Base-by-base conservation (phyloP, 495 filamentous ascomycete genomes). In the Beverwykella pulmonaria region DNA sequence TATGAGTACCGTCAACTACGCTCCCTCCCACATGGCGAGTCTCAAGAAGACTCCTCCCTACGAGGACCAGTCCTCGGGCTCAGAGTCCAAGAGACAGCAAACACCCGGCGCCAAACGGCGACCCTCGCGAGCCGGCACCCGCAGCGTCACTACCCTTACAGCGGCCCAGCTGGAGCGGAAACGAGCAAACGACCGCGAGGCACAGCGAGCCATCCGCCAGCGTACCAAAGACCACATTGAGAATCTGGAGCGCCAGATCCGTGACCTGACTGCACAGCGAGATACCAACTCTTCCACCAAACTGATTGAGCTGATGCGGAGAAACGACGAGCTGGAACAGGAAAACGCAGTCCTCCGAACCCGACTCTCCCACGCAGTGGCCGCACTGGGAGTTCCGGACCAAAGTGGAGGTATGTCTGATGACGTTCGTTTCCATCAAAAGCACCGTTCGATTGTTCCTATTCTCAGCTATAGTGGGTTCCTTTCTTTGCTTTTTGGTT, bases 161-260 rank as follows among this genome's bases (percentile, higher is more conserved):
- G 79, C 81, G 25, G 84, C 84, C 46, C 84, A 88, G 67, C 76
- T 88, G 25, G 85, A 88, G 61, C 78, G 85, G 49, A 96, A 96
- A 77, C 84, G 92, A 59, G 91, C 90, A 72, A 95, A 95, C 76
- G 92, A 96, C 74, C 85, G 92, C 44, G 90, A 93, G 76, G 92
- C 92, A 19, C 92, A 96, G 75, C 85, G 90, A 53, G 90, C 90
- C 19, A 96, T 95, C 62, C 83, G 92, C 17, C 88, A 91, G 70
- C 82, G 92, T 61, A 95, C 89, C 12, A 93, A 92, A 70, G 81
- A 86, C 59, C 88, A 92, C 71, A 94, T 95, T 65, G 90, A 92
- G 57, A 80, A 77, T 22, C 80, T 96, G 22, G 90, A 95, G 76
- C 80, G 81, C 54, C 84, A 86, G 53, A 84, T 94, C 44, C 83